A percentile compares a stretch with the other conserved stretches of the same genome.
Evolutionary conservation across 1,284 basidiomycete species (phyloP).

Genomic region (Prillingera fragicola): DNA sequence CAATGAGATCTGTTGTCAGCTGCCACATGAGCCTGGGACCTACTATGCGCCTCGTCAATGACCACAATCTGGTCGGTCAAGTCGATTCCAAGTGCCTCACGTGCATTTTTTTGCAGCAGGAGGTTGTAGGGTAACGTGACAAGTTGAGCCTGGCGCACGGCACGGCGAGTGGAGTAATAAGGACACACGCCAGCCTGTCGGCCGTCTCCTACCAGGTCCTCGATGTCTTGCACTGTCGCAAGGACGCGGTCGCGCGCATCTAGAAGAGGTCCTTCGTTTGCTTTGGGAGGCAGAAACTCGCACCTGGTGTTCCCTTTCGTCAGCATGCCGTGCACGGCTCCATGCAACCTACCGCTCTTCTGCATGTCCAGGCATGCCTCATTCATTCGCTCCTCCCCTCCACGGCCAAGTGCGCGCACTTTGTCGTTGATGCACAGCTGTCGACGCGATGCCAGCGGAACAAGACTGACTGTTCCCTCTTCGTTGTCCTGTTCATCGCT

Average conservation of each 20-base stretch:
- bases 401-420: conserved; percentile 41
- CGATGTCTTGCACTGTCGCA: conserved; percentile 84
- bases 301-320: conserved; percentile 60
- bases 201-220: conserved; percentile 78
- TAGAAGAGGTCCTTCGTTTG: conserved; percentile 67
- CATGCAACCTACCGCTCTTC: conserved; percentile 55
- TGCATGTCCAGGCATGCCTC: conserved; percentile 86
- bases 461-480: conserved; percentile 51
- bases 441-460: conserved; percentile 82
- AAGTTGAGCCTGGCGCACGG: conserved; percentile 84
- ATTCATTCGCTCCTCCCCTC: conserved; percentile 68
- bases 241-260: conserved; percentile 84
- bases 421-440: conserved; percentile 90
- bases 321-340: conserved; percentile 1
- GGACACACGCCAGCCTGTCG: conserved; percentile 68
- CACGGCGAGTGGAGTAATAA: conserved; percentile 83
- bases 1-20: conserved; percentile 62
- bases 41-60: conserved; percentile 95
- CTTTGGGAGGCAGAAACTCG: conserved; percentile 67
- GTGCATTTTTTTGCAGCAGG: conserved; percentile 72
- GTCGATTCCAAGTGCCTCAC: conserved; percentile 81
- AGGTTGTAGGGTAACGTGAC: conserved; percentile 92
- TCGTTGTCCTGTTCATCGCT: neutral
- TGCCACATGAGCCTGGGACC: conserved; percentile 33
- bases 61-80: conserved; percentile 78